Percentiles rank a stretch among this genome's conserved stretches.
phyloP scores from a whole-genome alignment of 2,329 filamentous ascomycete genomes.

The Penicillium griseofulvum region DNA sequence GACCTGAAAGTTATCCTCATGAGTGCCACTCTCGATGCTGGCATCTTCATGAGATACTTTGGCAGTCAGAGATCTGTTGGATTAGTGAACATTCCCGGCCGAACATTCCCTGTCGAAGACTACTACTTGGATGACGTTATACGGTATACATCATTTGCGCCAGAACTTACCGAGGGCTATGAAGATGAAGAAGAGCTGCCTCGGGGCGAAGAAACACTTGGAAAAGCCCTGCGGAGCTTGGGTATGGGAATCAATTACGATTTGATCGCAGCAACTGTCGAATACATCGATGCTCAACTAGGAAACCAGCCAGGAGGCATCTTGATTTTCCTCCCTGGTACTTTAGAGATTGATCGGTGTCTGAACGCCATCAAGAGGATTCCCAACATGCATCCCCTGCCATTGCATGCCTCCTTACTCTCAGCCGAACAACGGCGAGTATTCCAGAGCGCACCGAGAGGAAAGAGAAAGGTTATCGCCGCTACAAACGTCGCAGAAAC shows the following conservation, averaged over 20 bases:
- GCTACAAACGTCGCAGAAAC: constrained; percentile 98
- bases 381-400: constrained; percentile 70
- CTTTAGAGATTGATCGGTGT: constrained; percentile 83
- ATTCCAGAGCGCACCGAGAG: constrained; percentile 70
- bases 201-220: constrained; percentile 51
- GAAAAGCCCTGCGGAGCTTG: constrained; percentile 68
- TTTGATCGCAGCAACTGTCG: constrained; percentile 75
- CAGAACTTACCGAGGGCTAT: constrained; percentile 33
- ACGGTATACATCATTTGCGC: constrained; percentile 70
- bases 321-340: constrained; percentile 91
- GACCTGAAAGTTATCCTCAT: constrained; percentile 90
- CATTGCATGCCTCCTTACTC: constrained; percentile 87
- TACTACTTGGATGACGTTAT: constrained; percentile 88
- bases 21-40: constrained; percentile 91
- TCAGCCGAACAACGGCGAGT: constrained; percentile 85
- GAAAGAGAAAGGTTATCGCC: constrained; percentile 87
- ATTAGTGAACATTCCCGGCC: constrained; percentile 78
- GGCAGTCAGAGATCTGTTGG: constrained; percentile 68
- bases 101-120: constrained; percentile 87
- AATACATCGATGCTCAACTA: constrained; percentile 76
- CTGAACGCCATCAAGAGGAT: constrained; percentile 66
- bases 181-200: constrained; percentile 45
- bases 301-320: constrained; percentile 76
- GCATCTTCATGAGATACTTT: constrained; percentile 83
- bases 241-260: constrained; percentile 90